Conservation (phyloP, 495 filamentous ascomycete genomes). For the Aspergillus funiculosus region DNA sequence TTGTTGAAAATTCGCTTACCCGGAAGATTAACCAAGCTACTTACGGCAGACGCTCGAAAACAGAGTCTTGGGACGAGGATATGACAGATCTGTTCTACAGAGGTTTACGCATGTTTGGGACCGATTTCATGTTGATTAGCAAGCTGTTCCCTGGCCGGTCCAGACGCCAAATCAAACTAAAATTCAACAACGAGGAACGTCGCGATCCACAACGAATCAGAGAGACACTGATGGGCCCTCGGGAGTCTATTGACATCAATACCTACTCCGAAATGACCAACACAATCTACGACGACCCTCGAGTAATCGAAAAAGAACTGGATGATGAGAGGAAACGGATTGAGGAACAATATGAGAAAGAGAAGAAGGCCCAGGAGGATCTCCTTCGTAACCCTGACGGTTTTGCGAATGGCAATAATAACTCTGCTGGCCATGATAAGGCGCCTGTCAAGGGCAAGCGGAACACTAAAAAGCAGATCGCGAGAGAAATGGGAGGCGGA, state of each 20-base stretch:
- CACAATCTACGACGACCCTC: constrained; percentile 48
- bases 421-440: constrained; percentile 33
- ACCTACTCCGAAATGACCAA: constrained; percentile 61
- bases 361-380: constrained; percentile 48
- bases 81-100: constrained; percentile 81
- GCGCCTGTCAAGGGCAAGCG: constrained; percentile 31
- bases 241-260: constrained; percentile 56
- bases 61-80: constrained; percentile 69
- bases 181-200: constrained; percentile 90
- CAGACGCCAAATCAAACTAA: constrained; percentile 77
- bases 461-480: constrained; percentile 31
- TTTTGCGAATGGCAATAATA: constrained; percentile 30
- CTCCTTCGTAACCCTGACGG: constrained; percentile 42
- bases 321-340: constrained; percentile 63
- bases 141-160: constrained; percentile 72
- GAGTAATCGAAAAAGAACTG: constrained; percentile 55
- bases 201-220: constrained; percentile 63
- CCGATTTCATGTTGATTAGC: constrained; percentile 84
- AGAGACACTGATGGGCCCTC: constrained; percentile 56
- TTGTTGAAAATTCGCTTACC: constrained; percentile 79
- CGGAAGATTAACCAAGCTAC: constrained; percentile 66
- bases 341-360: constrained; percentile 60
- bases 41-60: constrained; percentile 64
- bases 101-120: constrained; percentile 80
- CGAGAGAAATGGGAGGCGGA: constrained; percentile 32